phyloP scores from a whole-genome alignment of 176 grass and related monocot species.

The Carex myosuroides region DNA sequence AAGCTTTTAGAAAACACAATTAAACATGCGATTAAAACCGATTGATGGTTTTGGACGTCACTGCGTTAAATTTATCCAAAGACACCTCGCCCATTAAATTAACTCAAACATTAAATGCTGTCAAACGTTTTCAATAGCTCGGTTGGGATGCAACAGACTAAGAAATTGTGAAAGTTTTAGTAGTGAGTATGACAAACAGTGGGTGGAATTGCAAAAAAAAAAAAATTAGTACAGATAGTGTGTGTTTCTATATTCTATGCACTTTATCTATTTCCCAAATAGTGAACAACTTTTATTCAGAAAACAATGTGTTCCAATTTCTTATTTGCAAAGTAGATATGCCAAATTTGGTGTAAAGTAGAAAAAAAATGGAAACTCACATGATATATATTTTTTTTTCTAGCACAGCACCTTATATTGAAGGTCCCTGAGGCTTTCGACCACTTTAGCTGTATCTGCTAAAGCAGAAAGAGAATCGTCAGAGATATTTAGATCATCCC shows the following conservation, averaged over 20 bases:
- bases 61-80: background rate
- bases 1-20: background rate
- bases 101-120: background rate
- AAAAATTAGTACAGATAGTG: background rate
- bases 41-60: background rate
- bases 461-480: slow-evolving; percentile 58
- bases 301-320: background rate
- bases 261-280: background rate
- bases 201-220: background rate
- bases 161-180: background rate
- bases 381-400: slow-evolving; percentile 6
- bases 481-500: slow-evolving; percentile 65
- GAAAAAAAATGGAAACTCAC: slow-evolving; percentile 15
- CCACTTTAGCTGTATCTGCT: slow-evolving; percentile 56
- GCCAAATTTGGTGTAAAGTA: background rate
- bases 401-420: slow-evolving; percentile 70
- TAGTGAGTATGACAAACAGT: background rate
- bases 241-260: background rate
- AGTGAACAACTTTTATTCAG: background rate
- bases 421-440: slow-evolving; percentile 86
- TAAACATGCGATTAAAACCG: background rate
- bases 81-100: background rate
- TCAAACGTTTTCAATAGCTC: background rate
- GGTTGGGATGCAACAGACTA: background rate
- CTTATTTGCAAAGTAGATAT: background rate